Evolutionary conservation across 2,329 filamentous ascomycete genomes (phyloP), one percentile per base, ranked within the genome.

Genomic region (Penicillium sp.): DNA sequence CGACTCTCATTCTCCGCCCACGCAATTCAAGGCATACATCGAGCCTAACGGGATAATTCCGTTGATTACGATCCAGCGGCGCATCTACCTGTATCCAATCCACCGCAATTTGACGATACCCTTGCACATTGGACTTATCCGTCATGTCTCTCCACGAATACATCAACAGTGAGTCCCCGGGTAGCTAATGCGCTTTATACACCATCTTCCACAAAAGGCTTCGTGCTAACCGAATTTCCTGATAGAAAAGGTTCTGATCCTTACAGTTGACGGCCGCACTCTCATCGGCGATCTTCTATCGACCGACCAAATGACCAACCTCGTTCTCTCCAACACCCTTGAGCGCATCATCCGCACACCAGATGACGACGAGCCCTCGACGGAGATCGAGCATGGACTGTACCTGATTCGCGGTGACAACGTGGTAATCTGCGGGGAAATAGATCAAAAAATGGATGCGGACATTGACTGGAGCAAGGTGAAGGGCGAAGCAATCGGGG

Each of bases 371-470:
- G 89, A 95, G 61, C 81, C 86, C 0, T 95, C 87, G 36, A 82
- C 84, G 50, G 83, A 93, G 66, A 84, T 93, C 14, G 83, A 87
- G 4, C 82, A 96, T 54, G 93, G 93, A 1, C 74, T 97, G 5
- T 97, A 96, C 69, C 80, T 99, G 50, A 88, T 99, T 49, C 82
- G 93, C 52, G 93, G 93, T 44, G 93, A 99, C 69, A 96, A 95
- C 65, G 92, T 99, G 40, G 91, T 90, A 54, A 79, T 95, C 13
- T 88, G 93, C 50, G 93, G 93, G 2, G 76, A 95, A 49, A 85
- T 99, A 28, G 90, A 99, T 69, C 91, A 95, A 71, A 80, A 87
- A 60, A 76, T 97, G 51, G 93, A 99, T 72, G 80, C 79, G 33
- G 90, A 86, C 62, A 97, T 99, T 66, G 86, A 96, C 73, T 99